Conservation (phyloP, 78 protist genomes). For the Dictyostelium purpureum region DNA sequence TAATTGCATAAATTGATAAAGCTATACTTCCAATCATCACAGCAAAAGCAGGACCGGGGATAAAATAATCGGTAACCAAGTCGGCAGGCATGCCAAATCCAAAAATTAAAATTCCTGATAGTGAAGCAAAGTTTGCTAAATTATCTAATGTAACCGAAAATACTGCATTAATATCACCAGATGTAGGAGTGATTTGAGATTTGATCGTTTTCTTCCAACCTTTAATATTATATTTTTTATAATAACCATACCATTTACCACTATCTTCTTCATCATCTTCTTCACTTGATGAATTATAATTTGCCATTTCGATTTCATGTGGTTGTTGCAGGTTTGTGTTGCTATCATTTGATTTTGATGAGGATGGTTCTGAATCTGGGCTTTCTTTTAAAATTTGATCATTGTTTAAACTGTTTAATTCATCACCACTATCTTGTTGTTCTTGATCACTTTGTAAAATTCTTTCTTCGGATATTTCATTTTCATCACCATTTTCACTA, state of each 20-base stretch:
- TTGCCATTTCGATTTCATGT: neutral
- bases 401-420: neutral
- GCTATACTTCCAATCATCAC: slow-evolving; percentile 61
- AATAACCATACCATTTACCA: no score
- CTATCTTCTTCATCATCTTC: neutral
- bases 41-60: slow-evolving; percentile 59
- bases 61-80: slow-evolving; percentile 21
- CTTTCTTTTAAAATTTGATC: neutral
- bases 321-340: no score
- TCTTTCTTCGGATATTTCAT: neutral
- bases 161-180: slow-evolving; percentile 66
- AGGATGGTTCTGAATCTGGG: neutral
- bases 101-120: slow-evolving; percentile 16
- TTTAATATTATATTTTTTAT: neutral
- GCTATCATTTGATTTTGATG: neutral
- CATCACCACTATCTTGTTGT: neutral
- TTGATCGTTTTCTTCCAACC: neutral
- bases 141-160: slow-evolving; percentile 67
- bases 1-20: slow-evolving; percentile 33
- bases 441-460: neutral
- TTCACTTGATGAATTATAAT: neutral
- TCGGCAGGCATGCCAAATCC: slow-evolving; percentile 67
- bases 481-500: neutral
- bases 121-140: slow-evolving; percentile 56
- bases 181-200: slow-evolving; percentile 7